Evolutionary conservation across 768 basidiomycete genomes (phyloP).

Genomic region (Cyathus striatus): DNA sequence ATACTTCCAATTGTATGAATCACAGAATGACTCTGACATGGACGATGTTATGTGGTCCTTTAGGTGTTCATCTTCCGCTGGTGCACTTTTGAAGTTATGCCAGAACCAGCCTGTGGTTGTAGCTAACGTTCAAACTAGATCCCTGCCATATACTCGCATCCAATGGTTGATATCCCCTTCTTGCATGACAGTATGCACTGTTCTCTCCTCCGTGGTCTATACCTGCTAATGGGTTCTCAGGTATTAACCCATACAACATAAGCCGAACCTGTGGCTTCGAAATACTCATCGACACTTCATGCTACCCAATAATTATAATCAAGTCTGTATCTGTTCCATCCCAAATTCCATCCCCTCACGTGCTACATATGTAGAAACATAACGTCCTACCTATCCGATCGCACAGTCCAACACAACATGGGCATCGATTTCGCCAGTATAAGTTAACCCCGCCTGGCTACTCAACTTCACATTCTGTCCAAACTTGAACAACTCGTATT

Average conservation of each 20-base stretch:
- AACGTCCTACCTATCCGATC: constrained; percentile 53
- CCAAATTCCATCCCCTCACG: neutral
- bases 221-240: constrained; percentile 1
- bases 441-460: no score
- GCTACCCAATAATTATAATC: constrained; percentile 49
- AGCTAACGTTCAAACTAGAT: constrained; percentile 65
- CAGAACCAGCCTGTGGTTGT: constrained; percentile 11
- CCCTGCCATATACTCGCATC: constrained; percentile 22
- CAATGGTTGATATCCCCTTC: constrained; percentile 40
- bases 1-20: constrained; percentile 80
- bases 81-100: constrained; percentile 71
- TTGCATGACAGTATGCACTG: constrained; percentile 30
- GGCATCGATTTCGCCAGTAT: no score
- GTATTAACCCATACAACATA: constrained; percentile 63
- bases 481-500: constrained; percentile 49
- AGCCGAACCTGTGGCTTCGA: constrained; percentile 56
- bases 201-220: neutral
- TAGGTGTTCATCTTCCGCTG: constrained; percentile 42
- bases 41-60: constrained; percentile 59
- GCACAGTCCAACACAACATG: constrained; percentile 44
- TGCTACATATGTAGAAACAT: constrained; percentile 40
- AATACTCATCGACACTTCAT: constrained; percentile 39
- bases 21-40: constrained; percentile 50
- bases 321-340: neutral
- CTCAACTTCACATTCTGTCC: constrained; percentile 28